These are phyloP conservation scores for Shiraia sp. DNA, from an alignment of 2,329 filamentous ascomycete genomes.

Conservation along the genomic window DNA sequence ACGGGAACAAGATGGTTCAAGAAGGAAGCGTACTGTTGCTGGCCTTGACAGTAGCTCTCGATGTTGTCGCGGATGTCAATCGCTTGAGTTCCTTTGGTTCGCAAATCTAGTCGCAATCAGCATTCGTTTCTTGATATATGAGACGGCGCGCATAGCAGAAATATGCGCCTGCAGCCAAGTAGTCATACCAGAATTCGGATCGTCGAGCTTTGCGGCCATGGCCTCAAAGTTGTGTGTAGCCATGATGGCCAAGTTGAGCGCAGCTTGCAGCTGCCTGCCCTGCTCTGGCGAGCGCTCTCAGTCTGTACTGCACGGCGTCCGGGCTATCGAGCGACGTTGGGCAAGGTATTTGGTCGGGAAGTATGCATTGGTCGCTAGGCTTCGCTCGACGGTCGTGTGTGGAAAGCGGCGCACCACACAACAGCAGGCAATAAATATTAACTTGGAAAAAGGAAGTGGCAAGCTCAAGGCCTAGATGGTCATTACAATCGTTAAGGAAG, in stretches of 20 bases:
- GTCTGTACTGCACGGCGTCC: constrained; percentile 7
- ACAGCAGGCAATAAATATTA: constrained; percentile 17
- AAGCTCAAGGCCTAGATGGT: constrained; percentile 20
- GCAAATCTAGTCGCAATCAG: constrained; percentile 65
- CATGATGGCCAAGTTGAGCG: constrained; percentile 34
- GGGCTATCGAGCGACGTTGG: constrained; percentile 16
- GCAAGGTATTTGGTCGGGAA: constrained; percentile 15
- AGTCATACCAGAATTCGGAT: constrained; percentile 43
- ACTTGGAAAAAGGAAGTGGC: constrained; percentile 26
- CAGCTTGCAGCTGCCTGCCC: constrained; percentile 29
- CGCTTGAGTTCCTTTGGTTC: constrained; percentile 79
- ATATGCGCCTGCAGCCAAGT: not conserved
- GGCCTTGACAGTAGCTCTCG: constrained; percentile 80
- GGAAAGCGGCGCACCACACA: constrained; percentile 5
- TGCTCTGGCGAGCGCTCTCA: constrained; percentile 11
- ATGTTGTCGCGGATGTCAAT: constrained; percentile 87
- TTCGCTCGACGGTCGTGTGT: constrained; percentile 21
- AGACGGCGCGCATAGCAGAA: constrained; percentile 3
- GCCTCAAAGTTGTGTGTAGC: constrained; percentile 50
- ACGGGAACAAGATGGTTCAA: constrained; percentile 87
- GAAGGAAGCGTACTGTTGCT: constrained; percentile 76
- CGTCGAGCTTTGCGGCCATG: constrained; percentile 53
- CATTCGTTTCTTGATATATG: not conserved
- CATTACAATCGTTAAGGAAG: constrained; percentile 37
- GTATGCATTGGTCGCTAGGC: constrained; percentile 31